A percentile compares a stretch with the other conserved stretches of the same genome.
phyloP scores from a whole-genome alignment of 2,329 filamentous ascomycete genomes.

The Rhytidhysteron rufulum region DNA sequence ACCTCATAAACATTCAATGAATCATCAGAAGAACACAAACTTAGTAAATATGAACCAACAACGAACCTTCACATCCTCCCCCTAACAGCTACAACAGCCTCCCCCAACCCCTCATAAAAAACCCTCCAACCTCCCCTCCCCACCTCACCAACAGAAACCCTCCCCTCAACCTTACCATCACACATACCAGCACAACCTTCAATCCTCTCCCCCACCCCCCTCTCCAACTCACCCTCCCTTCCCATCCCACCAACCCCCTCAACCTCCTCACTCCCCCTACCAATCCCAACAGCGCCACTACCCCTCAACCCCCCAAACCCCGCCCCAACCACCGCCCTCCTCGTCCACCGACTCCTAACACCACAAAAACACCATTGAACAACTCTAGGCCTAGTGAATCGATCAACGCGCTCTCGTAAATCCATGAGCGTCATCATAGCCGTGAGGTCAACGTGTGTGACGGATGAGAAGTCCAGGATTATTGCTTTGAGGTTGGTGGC shows the following conservation, averaged over 20 bases:
- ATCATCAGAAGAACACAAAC: neutral
- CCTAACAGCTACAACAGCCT: conserved; percentile 62
- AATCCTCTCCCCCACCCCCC: conserved; percentile 63
- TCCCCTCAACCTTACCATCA: conserved; percentile 64
- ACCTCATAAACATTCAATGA: conserved; percentile 9
- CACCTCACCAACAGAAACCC: conserved; percentile 34
- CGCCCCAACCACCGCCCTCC: too few species aligned
- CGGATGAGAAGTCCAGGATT: too few species aligned
- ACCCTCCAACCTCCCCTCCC: conserved; percentile 41
- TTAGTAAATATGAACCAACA: conserved; percentile 1
- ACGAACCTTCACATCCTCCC: conserved; percentile 55
- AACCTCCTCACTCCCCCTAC: conserved; percentile 35
- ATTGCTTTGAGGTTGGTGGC: too few species aligned
- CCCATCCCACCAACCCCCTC: conserved; percentile 27
- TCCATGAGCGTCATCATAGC: too few species aligned
- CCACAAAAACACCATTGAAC: too few species aligned
- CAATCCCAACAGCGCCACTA: conserved; percentile 72
- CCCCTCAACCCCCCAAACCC: conserved; percentile 67
- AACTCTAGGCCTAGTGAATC: too few species aligned
- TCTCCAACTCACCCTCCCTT: conserved; percentile 50
- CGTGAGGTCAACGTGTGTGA: too few species aligned
- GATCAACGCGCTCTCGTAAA: too few species aligned
- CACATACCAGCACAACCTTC: conserved; percentile 82
- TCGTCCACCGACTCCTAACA: too few species aligned
- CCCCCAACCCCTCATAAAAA: conserved; percentile 51